Conservation (phyloP, 768 basidiomycete species). For the Lactarius quietus region DNA sequence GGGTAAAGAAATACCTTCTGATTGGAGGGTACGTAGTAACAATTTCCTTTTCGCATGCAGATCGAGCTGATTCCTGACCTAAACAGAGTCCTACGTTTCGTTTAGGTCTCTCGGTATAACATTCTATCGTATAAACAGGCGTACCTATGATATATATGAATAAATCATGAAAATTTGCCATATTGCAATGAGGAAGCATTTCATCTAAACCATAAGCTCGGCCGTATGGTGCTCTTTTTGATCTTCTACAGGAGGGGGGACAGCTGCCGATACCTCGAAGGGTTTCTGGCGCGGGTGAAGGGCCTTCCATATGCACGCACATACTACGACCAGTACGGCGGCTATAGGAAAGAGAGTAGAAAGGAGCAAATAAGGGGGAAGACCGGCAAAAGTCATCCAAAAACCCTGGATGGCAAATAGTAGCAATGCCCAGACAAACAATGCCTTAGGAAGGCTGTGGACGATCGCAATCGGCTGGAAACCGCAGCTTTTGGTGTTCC, state of each 20-base stretch:
- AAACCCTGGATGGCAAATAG: constrained; percentile 19
- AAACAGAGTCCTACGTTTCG: not conserved
- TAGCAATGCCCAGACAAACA: constrained; percentile 8
- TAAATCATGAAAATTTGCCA: not conserved
- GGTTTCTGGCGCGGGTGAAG: constrained; percentile 8
- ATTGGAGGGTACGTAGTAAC: not conserved
- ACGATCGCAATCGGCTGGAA: constrained; percentile 18
- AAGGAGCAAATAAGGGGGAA: not conserved
- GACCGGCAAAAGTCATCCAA: constrained; percentile 3
- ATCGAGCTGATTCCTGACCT: not conserved
- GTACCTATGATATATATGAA: not conserved
- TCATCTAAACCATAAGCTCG: constrained; percentile 6
- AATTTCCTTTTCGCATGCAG: not conserved
- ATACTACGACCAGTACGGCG: not conserved
- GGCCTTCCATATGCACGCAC: constrained; percentile 2
- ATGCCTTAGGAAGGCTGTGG: constrained; percentile 11
- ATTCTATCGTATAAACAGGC: not conserved
- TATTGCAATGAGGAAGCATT: not conserved
- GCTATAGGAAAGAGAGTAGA: not conserved
- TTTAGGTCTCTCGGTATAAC: not conserved
- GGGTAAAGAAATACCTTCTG: not conserved
- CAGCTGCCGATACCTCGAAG: not conserved
- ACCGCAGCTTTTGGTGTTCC: constrained; percentile 10
- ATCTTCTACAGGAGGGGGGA: not conserved
- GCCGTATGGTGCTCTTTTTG: not conserved